Conservation (phyloP, 2,329 filamentous ascomycete species). For the Sporothrix schenckii region DNA sequence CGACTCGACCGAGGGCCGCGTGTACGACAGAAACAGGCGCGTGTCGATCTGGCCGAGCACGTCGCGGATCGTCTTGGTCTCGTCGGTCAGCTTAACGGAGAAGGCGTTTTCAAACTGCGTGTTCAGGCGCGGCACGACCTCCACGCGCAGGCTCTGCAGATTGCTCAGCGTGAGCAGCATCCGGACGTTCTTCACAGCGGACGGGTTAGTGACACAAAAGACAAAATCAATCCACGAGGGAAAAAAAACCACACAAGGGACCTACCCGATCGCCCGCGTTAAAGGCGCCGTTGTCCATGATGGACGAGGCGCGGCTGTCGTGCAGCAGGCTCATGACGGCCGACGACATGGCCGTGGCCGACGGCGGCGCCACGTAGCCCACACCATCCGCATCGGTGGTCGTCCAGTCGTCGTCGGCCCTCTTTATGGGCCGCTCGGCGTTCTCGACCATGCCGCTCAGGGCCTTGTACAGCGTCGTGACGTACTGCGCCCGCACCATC, state of each 20-base stretch:
- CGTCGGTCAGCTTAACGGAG: conserved; percentile 90
- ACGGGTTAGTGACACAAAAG: background rate
- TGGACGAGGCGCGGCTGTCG: conserved; percentile 41
- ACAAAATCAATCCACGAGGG: too few relatives aligned
- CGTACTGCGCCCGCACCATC: conserved; percentile 89
- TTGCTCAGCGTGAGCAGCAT: conserved; percentile 95
- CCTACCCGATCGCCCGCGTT: conserved; percentile 61
- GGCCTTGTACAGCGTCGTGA: conserved; percentile 90
- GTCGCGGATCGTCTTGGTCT: conserved; percentile 87
- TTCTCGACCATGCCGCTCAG: conserved; percentile 97
- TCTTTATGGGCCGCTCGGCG: conserved; percentile 73
- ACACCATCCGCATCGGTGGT: conserved; percentile 47
- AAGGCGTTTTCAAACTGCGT: conserved; percentile 92
- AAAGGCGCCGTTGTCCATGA: conserved; percentile 51
- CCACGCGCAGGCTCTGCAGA: conserved; percentile 76
- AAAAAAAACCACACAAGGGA: conserved; percentile 17
- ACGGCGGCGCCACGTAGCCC: conserved; percentile 39
- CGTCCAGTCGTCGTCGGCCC: conserved; percentile 65
- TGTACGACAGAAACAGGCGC: conserved; percentile 90
- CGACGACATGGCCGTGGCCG: conserved; percentile 27
- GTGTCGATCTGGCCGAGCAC: conserved; percentile 88
- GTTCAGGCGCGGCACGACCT: conserved; percentile 85
- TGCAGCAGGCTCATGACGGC: conserved; percentile 30
- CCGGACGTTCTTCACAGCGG: conserved; percentile 69
- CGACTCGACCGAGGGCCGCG: conserved; percentile 69